Percentiles rank a stretch among this genome's conserved stretches.
phyloP scores from a whole-genome alignment of 129 eudicot genomes.

The Tagetes patula region DNA sequence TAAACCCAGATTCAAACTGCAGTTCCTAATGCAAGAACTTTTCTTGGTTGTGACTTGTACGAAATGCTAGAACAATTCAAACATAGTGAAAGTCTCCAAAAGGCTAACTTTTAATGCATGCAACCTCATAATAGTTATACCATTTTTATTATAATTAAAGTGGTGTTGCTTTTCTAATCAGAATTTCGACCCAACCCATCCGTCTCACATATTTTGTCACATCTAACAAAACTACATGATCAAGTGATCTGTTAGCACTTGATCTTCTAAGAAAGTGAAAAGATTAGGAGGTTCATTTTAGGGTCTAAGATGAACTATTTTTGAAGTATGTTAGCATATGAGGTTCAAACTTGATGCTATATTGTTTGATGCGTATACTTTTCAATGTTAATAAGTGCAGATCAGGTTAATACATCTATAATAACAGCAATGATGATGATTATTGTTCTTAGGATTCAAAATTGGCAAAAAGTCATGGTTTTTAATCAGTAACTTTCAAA shows the following conservation, averaged over 20 bases:
- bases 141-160: not conserved
- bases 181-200: not conserved
- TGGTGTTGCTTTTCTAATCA: not conserved
- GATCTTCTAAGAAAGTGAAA: not conserved
- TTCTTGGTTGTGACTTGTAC: constrained; percentile 8
- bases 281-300: not conserved
- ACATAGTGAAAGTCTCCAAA: not conserved
- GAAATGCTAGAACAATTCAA: not conserved
- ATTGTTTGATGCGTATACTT: not conserved
- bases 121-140: not conserved
- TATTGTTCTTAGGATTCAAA: not conserved
- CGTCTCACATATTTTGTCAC: not conserved
- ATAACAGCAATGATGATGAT: not conserved
- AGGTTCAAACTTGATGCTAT: not conserved
- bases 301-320: not conserved
- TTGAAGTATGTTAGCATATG: not conserved
- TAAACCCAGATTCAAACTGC: not conserved
- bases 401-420: not conserved
- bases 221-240: not conserved
- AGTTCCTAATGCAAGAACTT: not conserved
- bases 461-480: not conserved
- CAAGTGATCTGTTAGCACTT: not conserved
- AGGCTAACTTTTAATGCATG: not conserved
- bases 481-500: not conserved
- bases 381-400: not conserved